Evolutionary conservation across 495 filamentous ascomycete genomes (phyloP), one percentile per base, ranked within the genome.

Genomic region (Penicillium waksmanii): DNA sequence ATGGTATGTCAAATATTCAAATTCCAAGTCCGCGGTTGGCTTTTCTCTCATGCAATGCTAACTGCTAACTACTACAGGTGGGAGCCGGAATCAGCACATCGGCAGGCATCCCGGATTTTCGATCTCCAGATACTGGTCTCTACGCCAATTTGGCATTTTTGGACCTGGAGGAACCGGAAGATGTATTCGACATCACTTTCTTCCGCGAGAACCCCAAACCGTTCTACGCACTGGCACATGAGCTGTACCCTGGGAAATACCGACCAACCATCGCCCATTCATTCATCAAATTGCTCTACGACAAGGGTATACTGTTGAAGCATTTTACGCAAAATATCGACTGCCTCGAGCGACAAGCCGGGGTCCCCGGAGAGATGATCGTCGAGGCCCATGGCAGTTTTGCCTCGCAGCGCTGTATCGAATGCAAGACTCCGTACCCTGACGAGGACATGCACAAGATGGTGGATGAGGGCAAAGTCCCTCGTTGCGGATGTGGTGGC

Each of bases 311-410:
- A 33, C 77, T 98, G 13, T 75, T 90, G 63, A 94, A 92, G 76
- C 82, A 93, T 42, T 98, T 97, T 75, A 96, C 96, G 5, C 95
- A 98, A 72, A 98, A 98, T 70, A 97, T 98, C 66, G 95, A 98
- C 77, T 93, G 90, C 66, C 82, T 98, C 21, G 95, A 98, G 74
- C 86, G 94, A 34, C 81, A 85, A 63, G 96, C 95, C 9, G 95
- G 95, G 44, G 83, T 98, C 15, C 90, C 92, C 0, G 80, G 77
- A 0, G 85, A 95, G 5, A 84, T 84, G 73, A 92, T 98, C 53
- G 80, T 98, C 21, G 94, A 98, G 74, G 95, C 96, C 10, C 95
- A 98, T 70, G 95, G 95, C 46, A 96, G 91, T 68, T 98, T 97
- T 72, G 94, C 94, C 10, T 80, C 80, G 7, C 93, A 96, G 72